phyloP scores from a whole-genome alignment of 139 green algal genomes.

The Microglena sp. region DNA sequence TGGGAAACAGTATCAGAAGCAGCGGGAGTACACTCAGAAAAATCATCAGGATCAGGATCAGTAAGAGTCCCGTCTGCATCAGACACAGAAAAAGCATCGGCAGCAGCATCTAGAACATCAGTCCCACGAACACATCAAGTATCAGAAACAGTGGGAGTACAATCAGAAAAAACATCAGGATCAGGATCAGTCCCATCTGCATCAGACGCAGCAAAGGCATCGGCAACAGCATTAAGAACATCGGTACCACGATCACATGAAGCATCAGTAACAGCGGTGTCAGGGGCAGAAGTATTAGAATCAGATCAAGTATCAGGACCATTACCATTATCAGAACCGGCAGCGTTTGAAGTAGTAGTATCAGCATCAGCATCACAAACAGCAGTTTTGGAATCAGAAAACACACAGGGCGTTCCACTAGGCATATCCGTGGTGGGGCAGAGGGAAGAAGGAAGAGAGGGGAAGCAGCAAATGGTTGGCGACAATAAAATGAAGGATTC shows the following conservation, averaged over 20 bases:
- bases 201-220: background rate
- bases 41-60: background rate
- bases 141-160: too few species aligned
- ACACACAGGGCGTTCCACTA: too few species aligned
- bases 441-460: too few species aligned
- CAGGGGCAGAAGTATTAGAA: background rate
- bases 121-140: too few species aligned
- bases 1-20: background rate
- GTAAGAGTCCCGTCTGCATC: too few species aligned
- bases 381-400: too few species aligned
- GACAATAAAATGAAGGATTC: too few species aligned
- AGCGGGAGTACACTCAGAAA: background rate
- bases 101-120: background rate
- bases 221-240: constrained; percentile 1
- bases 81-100: background rate
- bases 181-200: background rate
- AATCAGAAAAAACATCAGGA: too few species aligned
- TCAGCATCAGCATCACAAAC: too few species aligned
- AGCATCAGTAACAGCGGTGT: background rate
- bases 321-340: background rate
- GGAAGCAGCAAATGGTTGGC: too few species aligned
- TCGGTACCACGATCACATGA: background rate
- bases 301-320: background rate
- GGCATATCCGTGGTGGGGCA: too few species aligned
- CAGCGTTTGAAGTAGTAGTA: too few species aligned